Evolutionary conservation across 306 rosid species (phyloP).

Genomic region (Mimosa bimucronata): DNA sequence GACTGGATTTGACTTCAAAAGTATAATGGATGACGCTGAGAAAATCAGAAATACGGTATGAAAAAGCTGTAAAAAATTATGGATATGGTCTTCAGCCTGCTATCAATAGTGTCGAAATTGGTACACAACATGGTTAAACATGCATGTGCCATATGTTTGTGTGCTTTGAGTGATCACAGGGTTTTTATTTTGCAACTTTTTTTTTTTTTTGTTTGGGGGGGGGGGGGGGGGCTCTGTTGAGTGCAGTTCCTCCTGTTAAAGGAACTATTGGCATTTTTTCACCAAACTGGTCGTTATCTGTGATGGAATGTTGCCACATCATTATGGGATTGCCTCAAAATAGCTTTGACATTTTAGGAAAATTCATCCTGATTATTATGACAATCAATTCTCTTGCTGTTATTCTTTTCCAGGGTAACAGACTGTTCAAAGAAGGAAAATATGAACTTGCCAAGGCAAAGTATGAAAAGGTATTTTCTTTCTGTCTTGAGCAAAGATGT

Average conservation of each 20-base stretch:
- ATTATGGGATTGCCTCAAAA: neutral
- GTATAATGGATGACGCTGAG: slow-evolving; percentile 92
- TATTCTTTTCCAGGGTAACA: slow-evolving; percentile 77
- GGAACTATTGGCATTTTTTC: slow-evolving; percentile 3
- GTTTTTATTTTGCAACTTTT: neutral
- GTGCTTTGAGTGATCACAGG: slow-evolving; percentile 2
- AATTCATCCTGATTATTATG: neutral
- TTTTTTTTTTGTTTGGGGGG: neutral
- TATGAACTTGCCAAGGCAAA: slow-evolving; percentile 95
- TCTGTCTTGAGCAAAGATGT: slow-evolving; percentile 17
- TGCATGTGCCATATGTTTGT: neutral
- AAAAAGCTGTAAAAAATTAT: slow-evolving; percentile 25
- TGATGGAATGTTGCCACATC: neutral
- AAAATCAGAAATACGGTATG: slow-evolving; percentile 85
- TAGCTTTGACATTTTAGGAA: neutral
- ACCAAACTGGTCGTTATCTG: slow-evolving; percentile 21
- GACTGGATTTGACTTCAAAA: slow-evolving; percentile 87
- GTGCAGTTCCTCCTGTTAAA: neutral
- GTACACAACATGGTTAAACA: neutral
- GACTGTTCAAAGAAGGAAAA: slow-evolving; percentile 95
- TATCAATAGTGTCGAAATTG: slow-evolving; percentile 7
- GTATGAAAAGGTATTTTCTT: slow-evolving; percentile 81
- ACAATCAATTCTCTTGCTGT: slow-evolving; percentile 18
- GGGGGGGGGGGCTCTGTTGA: neutral
- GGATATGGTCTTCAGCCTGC: slow-evolving; percentile 20